Base-by-base conservation (phyloP, 805 yeast species). In the Metschnikowia orientalis region DNA sequence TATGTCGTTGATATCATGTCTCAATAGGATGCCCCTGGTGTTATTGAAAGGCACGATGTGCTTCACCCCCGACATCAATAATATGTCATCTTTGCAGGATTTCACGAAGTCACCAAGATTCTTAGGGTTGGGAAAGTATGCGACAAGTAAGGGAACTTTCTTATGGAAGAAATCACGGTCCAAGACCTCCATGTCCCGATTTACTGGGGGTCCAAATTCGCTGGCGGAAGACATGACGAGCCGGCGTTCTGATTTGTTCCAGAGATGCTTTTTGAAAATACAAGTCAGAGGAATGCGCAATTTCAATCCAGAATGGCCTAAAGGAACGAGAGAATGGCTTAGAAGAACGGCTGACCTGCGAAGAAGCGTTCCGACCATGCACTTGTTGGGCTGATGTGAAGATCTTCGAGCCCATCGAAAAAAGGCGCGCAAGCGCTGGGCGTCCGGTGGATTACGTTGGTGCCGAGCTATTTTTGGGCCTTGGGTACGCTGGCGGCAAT, bases 31-130 rank as follows among this genome's bases (percentile, higher is more conserved):
- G 2, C 77, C 84, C 39, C 75, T 73, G 5, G 61, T 44, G 14
- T 50, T 51, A 4, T 54, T 57, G 17, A 51, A 41, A 14, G 50
- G 58, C 35, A 81, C 77, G 4, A 89, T 77, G 40, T 81, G 83
- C 13, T 86, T 77, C 5, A 85, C 63, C 5, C 83, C 73, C 10
- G 85, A 84, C n/a, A 84, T 49, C 41, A 75, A 73, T 18, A 90
- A 59, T n/a, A 86, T 63, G 44, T 81, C 92, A 7, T 57, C 50
- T 32, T 71, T 69, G 51, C 74, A 71, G 3, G 56, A 46, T 48
- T 78, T 81, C n/a, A 79, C 72, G 53, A 88, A 80, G 2, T 49
- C 48, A 4, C 85, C 78, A 18, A 87, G 66, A 37, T 43, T 62
- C 50, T 40, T 72, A 1, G 90, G 85, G 34, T 88, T 78, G 4